Evolutionary conservation across 106 monocot genomes (phyloP), one percentile per base, ranked within the genome.

Genomic region (Allium fistulosum): DNA sequence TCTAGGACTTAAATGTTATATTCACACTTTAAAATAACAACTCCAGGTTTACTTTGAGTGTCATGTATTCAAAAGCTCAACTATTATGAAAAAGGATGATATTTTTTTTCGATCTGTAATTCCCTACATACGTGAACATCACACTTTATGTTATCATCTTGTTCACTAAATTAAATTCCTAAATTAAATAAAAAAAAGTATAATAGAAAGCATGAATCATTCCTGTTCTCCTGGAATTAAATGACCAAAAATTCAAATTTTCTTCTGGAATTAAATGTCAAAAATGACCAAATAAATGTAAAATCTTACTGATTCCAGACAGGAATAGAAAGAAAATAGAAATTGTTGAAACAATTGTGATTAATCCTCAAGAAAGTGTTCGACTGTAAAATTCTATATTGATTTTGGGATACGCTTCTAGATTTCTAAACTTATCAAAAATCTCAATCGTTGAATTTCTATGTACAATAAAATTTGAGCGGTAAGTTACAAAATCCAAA

Each of bases 381-480:
- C 74, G 48, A 18, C 26, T 67, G 74, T 74, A 74, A 60, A 74
- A 74, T 66, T 74, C 74, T 66, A 65, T 66, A 46, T 74, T 74
- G n/a, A 66, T 66, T 49, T 74, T 74, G 11, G 74, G 74, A 22
- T 74, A 67, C 22, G 74, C 74, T 14, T 74, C 74, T 13, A 74
- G 74, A 74, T 67, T 67, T 67, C 67, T 66, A 18, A 74, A 48
- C 14, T 74, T 74, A 49, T 50, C 52, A 28, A 74, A 60, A 11
- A 74, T 47, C 67, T 67, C 74, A 66, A 74, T 74, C 37, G 27
- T 14, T 45, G 10, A 59, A n/a, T 59, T 10, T 53, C 52, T 9
- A 53, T 9, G 52, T 22, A 22, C 22, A 22, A 22, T 22, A 22
- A 22, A 13, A 53, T 53, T 53, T 9, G 1, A 53, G 52, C 52